Base-by-base conservation (phyloP, 139 green algal genomes). In the Volvox reticuliferus region DNA sequence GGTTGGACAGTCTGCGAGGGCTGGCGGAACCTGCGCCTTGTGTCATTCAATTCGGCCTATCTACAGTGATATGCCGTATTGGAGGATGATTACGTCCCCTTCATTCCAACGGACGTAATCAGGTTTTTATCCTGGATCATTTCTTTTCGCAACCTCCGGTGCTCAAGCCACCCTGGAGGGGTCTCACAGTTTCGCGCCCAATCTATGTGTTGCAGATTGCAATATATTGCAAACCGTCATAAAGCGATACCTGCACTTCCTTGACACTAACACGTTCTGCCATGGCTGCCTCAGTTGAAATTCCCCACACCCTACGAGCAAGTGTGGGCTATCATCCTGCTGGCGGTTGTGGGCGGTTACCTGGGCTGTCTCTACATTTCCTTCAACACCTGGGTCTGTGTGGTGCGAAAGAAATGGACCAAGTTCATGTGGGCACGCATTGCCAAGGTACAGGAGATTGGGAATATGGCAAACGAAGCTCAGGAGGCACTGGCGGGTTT, bases 361-460 rank as follows among this genome's bases (percentile, higher is more conserved):
- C 55, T 96, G 36, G 92, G 91, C 75, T 93, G 83, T 36, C 82
- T 96, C 19, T 96, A 94, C 83, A 94, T 90, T 20, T 85, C 89
- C 0, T 95, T 96, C 91, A 96, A 96, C 87, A 96, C 94, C n/a
- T 96, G 94, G 94, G 89, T 96, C n/a, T 96, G 94, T 83, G 78
- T 96, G 24, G 83, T 95, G 55, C 91, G 94, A 67, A 96, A 96
- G 69, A 92, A 90, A 63, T 96, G 94, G 94, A 88, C 88, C 83
- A 94, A 93, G 84, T 93, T 90, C 77, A 93, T 94, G 84, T 92
- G 85, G 88, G 88, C 88, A 1, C 83, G 82, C 50, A 94, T 94
- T 16, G 61, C 71, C 1, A 92, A 95, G 93, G 93, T 95, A 6
- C 65, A 37, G 67, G 22, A 12, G 22, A 75, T 55, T 55, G 44